These are phyloP conservation scores for Claviceps sorghi DNA, from an alignment of 2,329 filamentous ascomycete species.

Conservation along the genomic window DNA sequence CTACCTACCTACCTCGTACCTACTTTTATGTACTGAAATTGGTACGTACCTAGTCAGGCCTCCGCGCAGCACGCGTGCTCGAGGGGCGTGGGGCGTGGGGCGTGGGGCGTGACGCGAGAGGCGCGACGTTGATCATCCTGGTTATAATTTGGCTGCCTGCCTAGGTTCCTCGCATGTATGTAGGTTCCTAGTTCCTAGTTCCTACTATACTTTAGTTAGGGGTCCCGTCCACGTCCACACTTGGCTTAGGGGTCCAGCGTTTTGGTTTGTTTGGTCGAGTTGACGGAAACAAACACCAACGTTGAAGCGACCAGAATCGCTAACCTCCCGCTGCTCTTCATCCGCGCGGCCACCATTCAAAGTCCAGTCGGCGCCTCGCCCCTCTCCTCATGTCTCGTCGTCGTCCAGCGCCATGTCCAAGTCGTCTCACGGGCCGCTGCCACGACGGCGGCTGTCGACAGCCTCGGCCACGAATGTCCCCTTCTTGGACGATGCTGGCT, in stretches of 20 bases:
- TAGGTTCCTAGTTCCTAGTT: too few species aligned
- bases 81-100: background rate
- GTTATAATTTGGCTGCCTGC: too few species aligned
- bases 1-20: too few species aligned
- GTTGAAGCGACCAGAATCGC: too few species aligned
- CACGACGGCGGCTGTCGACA: conserved; percentile 1
- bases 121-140: too few species aligned
- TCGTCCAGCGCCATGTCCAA: conserved; percentile 2
- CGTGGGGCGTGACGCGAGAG: background rate
- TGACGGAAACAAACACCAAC: too few species aligned
- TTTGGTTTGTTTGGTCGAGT: too few species aligned
- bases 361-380: background rate
- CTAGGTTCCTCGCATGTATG: too few species aligned
- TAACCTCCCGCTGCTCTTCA: background rate
- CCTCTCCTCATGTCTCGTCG: conserved; percentile 3
- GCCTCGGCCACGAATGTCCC: background rate
- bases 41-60: background rate
- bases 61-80: background rate
- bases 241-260: background rate
- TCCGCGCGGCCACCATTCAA: background rate
- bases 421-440: background rate
- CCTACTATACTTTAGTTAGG: too few species aligned
- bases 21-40: too few species aligned
- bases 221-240: too few species aligned
- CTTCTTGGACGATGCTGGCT: conserved; percentile 15